phyloP scores from a whole-genome alignment of 164 flowering plant species.

The Chloranthus sessilifolius region DNA sequence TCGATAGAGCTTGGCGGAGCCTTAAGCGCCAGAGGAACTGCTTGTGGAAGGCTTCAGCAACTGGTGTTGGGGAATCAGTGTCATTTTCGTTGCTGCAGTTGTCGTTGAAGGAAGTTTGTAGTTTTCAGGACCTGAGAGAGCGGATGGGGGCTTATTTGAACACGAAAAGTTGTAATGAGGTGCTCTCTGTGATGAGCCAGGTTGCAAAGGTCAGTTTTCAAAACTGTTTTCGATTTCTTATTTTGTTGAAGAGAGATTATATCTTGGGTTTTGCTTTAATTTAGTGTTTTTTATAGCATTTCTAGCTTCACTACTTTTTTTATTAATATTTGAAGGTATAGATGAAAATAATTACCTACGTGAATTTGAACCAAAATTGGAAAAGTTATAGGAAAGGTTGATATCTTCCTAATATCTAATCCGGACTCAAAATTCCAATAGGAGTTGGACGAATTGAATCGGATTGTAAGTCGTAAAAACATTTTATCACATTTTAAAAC shows the following conservation, averaged over 20 bases:
- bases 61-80: slow-evolving; percentile 9
- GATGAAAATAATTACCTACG: no score
- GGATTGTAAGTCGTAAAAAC: no score
- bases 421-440: no score
- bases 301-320: neutral
- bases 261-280: no score
- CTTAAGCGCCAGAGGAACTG: slow-evolving; percentile 65
- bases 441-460: no score
- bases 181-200: slow-evolving; percentile 62
- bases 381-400: no score
- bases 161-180: slow-evolving; percentile 50
- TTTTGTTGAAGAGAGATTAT: no score
- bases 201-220: slow-evolving; percentile 56
- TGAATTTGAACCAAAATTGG: no score
- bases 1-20: slow-evolving; percentile 49
- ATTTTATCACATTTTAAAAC: no score
- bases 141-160: slow-evolving; percentile 70
- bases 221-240: slow-evolving; percentile 4
- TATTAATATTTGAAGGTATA: neutral
- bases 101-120: slow-evolving; percentile 75
- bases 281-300: no score
- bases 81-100: slow-evolving; percentile 27
- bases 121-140: slow-evolving; percentile 81
- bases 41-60: slow-evolving; percentile 21
- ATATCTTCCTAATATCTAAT: no score